Evolutionary conservation across 2,329 filamentous ascomycete genomes (phyloP), one percentile per base, ranked within the genome.

Genomic region (Colletotrichum viniferum): DNA sequence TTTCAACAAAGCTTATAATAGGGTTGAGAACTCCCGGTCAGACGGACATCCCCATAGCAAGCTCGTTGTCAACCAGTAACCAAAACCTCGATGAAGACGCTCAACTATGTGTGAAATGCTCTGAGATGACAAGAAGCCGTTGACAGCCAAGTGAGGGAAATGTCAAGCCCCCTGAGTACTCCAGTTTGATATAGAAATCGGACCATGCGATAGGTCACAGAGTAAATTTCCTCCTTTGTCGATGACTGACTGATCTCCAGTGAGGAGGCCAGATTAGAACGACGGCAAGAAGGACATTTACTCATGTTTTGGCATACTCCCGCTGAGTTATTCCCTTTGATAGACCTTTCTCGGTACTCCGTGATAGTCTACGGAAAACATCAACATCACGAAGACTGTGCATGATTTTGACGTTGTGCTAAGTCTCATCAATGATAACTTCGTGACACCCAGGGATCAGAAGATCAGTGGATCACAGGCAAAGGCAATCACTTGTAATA

Each of bases 101-200:
- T 52, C 10, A 52, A 21, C 21, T 21, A 7, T 21, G n/a, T 21
- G 43, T 10, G 43, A 48, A 12, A 4, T 48, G 1, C 1, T 48
- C 18, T 2, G 7, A 21, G 2, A 18, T 18, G 3, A 48, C 10
- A 48, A 4, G 43, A 48, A 48, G 10, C 5, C n/a, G n/a, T 48
- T 48, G 10, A 21, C 43, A 21, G n/a, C n/a, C 43, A n/a, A 21
- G 10, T 7, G 43, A 48, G 43, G 43, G 12, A 48, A 7, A 48
- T 0, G 10, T 21, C 2, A 13, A 21, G 43, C n/a, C 2, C 10
- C 0, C 9, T 7, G 43, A 21, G n/a, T 4, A 4, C 43, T 1
- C 7, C 18, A 1, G 10, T 1, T 21, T 48, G 3, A 21, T 21
- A 48, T 4, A 21, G 0, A 7, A 0, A 48, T 48, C 21, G 43